These are phyloP conservation scores for Phyllosticta citriasiana DNA, from an alignment of 2,329 filamentous ascomycete genomes.

Conservation along the genomic window DNA sequence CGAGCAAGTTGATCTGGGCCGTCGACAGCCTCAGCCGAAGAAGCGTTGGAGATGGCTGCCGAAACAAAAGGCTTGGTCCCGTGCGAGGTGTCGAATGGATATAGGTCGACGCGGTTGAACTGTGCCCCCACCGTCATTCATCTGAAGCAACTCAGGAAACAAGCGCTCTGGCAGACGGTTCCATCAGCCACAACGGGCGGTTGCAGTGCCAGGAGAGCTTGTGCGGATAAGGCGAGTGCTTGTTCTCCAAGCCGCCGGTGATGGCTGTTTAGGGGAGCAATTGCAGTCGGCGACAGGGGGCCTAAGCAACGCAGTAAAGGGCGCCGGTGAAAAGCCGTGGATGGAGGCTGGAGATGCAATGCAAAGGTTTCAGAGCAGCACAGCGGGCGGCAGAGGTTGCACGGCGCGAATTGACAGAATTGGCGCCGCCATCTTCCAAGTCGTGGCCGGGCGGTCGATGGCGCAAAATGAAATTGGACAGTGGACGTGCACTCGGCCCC, in stretches of 20 bases:
- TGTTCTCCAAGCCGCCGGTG: background rate
- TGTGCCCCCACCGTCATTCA: conserved; percentile 1
- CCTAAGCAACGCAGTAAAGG: background rate
- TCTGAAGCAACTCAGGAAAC: conserved; percentile 3
- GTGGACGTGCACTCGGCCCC: background rate
- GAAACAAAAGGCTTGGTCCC: background rate
- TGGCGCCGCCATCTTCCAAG: background rate
- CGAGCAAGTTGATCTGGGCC: background rate
- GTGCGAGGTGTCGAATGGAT: background rate
- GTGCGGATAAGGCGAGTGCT: background rate
- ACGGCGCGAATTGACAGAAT: background rate
- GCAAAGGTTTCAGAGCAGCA: background rate
- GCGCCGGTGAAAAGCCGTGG: background rate
- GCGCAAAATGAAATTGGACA: background rate
- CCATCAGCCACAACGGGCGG: background rate
- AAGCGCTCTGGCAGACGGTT: background rate
- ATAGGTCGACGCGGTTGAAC: background rate
- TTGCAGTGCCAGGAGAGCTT: background rate
- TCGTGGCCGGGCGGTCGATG: background rate
- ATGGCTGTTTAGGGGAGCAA: background rate
- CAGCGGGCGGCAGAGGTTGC: background rate
- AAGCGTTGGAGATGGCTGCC: background rate
- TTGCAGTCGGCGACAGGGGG: background rate
- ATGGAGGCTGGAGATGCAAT: background rate
- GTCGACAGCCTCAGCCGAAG: background rate